phyloP scores from a whole-genome alignment of 2,329 filamentous ascomycete species.

The Alternaria hordeiaustralica region DNA sequence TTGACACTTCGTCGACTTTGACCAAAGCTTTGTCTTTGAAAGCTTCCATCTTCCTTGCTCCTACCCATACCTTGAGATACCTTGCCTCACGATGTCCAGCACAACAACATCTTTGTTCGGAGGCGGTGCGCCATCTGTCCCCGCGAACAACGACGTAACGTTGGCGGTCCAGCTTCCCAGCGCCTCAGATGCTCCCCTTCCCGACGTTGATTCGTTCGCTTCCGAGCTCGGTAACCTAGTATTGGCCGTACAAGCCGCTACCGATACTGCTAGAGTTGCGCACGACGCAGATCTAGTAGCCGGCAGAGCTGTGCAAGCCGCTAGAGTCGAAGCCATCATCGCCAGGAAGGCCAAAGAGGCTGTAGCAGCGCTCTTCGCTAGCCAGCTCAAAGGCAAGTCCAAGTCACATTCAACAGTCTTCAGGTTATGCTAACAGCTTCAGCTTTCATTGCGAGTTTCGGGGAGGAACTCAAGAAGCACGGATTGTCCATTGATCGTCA shows the following conservation, averaged over 20 bases:
- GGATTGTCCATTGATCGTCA: not conserved
- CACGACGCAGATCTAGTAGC: not conserved
- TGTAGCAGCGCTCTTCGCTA: not conserved
- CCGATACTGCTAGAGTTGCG: not conserved
- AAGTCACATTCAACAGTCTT: not conserved
- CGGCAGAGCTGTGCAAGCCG: not conserved
- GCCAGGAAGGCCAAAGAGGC: not conserved
- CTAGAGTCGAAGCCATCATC: not conserved
- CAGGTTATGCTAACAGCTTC: not conserved
- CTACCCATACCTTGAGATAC: not conserved
- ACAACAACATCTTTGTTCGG: not conserved
- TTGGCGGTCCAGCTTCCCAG: not conserved
- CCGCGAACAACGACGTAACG: not conserved
- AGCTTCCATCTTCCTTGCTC: not conserved
- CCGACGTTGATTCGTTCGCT: accelerated
- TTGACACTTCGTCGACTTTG: not conserved
- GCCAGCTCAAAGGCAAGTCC: not conserved
- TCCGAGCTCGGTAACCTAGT: not conserved
- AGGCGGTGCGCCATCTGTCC: not conserved
- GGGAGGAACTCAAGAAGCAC: not conserved
- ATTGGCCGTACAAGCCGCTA: not conserved
- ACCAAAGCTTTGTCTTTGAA: not conserved
- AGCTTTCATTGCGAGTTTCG: not conserved
- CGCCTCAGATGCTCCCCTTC: accelerated
- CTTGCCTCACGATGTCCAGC: not conserved